Evolutionary conservation across 192 early-diverging fungal species (phyloP).

Genomic region (Entomortierella lignicola): DNA sequence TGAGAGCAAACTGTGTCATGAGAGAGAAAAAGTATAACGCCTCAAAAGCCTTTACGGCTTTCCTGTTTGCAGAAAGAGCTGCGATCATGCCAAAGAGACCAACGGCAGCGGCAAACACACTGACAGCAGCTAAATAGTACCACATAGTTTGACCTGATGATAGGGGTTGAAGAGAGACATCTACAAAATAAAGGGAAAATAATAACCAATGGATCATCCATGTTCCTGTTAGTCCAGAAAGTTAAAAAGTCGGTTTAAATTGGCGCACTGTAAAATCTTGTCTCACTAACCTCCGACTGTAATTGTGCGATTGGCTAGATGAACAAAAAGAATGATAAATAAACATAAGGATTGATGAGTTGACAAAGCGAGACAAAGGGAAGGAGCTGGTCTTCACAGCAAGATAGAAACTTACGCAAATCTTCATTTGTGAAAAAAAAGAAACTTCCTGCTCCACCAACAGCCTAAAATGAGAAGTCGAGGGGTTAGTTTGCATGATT

Average conservation of each 20-base stretch:
- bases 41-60: slow-evolving; percentile 43
- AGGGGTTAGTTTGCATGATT: no score
- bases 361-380: background rate
- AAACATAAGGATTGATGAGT: background rate
- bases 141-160: slow-evolving; percentile 28
- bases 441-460: slow-evolving; percentile 41
- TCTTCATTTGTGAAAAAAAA: slow-evolving; percentile 41
- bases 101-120: slow-evolving; percentile 40
- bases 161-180: slow-evolving; percentile 9
- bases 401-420: slow-evolving; percentile 46
- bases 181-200: slow-evolving; percentile 6
- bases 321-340: slow-evolving; percentile 4
- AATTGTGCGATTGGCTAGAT: slow-evolving; percentile 14
- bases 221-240: no score
- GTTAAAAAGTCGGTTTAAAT: no score
- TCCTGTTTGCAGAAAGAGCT: slow-evolving; percentile 29
- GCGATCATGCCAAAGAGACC: slow-evolving; percentile 44
- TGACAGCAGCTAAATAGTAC: slow-evolving; percentile 47
- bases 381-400: no score
- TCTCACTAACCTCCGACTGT: slow-evolving; percentile 5
- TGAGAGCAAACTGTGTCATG: slow-evolving; percentile 36
- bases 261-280: background rate
- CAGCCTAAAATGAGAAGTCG: slow-evolving; percentile 6
- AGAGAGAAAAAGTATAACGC: slow-evolving; percentile 47
- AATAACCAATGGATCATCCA: background rate